Conservation (phyloP, 2,329 filamentous ascomycete species). For the Trichoderma citrinoviride region DNA sequence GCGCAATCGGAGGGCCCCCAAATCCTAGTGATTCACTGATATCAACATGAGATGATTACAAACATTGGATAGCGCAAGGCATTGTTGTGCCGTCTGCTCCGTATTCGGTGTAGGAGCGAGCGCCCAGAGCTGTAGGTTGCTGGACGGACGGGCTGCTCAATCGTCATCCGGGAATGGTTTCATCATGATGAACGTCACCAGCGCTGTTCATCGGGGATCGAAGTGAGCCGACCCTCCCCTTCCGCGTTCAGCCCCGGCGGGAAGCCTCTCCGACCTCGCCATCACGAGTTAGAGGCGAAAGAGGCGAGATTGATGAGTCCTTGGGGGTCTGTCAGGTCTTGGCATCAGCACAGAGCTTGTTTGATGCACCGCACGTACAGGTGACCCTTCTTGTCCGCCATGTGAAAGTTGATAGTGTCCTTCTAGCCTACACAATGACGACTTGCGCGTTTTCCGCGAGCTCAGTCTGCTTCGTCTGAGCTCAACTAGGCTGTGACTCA, state of each 20-base stretch:
- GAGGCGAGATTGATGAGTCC: neutral
- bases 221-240: neutral
- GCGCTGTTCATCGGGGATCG: no score
- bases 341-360: neutral
- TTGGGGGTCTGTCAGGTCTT: neutral
- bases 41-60: neutral
- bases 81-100: neutral
- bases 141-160: neutral
- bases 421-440: neutral
- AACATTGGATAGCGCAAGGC: neutral
- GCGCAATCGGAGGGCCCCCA: neutral
- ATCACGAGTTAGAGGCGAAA: neutral
- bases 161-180: neutral
- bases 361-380: neutral
- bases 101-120: neutral
- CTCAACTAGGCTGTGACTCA: conserved; percentile 4
- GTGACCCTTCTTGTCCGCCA: neutral
- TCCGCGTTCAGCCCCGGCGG: neutral
- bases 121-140: neutral
- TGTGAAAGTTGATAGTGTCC: neutral
- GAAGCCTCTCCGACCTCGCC: neutral
- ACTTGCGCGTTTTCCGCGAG: neutral
- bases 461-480: neutral
- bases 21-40: neutral
- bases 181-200: neutral